Evolutionary conservation across 1,139 yeast species (phyloP), one percentile per base, ranked within the genome.

Genomic region (Blastobotrys capitulatus): DNA sequence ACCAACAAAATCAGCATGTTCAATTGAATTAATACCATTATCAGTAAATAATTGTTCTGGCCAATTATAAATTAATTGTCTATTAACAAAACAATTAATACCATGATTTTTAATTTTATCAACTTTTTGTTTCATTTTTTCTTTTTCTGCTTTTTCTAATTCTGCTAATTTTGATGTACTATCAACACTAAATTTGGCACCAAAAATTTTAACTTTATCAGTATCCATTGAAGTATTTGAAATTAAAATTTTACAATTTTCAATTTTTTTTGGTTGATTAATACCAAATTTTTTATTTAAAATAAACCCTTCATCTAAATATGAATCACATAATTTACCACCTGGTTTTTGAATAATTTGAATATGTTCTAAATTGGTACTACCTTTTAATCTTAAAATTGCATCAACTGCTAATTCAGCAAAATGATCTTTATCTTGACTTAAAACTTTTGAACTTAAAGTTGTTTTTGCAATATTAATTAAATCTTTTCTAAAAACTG

Each of bases 1-100:
- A 61, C 98, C 99, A 64, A 88, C 98, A 61, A 94, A 94, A 69
- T 94, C 99, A 19, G 98, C 98, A 65, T 94, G 98, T 71, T 92
- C 98, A 57, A 92, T 88, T 32, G 97, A 83, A 70, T 88, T 90
- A 62, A 92, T 86, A 51, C 83, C 82, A 41, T 88, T 71, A 62
- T 92, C 98, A 6, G 95, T 79, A 64, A 92, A 87, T 58, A 92
- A 75, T 69, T 88, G 97, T 71, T 92, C 98, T 29, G 99, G 98
- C 78, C 92, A 94, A 72, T 92, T 97, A 71, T 92, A 94, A 63
- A 92, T 92, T 63, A 94, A 79, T 70, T 92, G 98, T 65, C 98
- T 82, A 72, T 92, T 92, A 59, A 92, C 90, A 68, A 92, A 92
- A 61, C 92, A 84, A 68, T 87, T 87, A 65, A 88, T 83, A 53